Conservation (phyloP, 2,329 filamentous ascomycete genomes). For the Thelonectria rubi region DNA sequence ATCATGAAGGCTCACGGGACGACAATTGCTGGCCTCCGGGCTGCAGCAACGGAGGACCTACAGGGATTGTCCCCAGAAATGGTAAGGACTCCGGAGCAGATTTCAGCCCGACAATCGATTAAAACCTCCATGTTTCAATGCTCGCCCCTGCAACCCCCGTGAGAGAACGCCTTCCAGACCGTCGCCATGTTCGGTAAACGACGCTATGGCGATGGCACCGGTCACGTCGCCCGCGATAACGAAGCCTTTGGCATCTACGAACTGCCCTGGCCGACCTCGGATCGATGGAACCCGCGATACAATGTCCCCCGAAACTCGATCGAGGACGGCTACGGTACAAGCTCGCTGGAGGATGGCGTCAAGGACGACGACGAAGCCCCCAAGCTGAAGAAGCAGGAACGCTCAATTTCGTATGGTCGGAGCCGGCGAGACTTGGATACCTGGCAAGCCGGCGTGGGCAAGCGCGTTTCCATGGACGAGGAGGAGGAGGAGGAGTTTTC, state of each 20-base stretch:
- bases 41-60: neutral
- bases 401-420: slow-evolving; percentile 26
- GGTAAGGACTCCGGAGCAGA: no score
- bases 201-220: neutral
- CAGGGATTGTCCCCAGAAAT: neutral
- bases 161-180: neutral
- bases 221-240: slow-evolving; percentile 13
- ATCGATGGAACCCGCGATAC: slow-evolving; percentile 44
- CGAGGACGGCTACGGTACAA: neutral
- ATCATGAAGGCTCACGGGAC: neutral
- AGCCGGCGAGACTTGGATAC: slow-evolving; percentile 33
- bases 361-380: slow-evolving; percentile 1
- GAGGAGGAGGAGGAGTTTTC: slow-evolving; percentile 35
- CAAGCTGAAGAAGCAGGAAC: slow-evolving; percentile 1
- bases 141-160: neutral
- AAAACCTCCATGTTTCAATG: neutral
- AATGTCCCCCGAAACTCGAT: slow-evolving; percentile 36
- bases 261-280: slow-evolving; percentile 31
- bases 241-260: slow-evolving; percentile 28
- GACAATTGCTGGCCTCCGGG: neutral
- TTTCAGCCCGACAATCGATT: neutral
- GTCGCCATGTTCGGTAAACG: slow-evolving; percentile 26
- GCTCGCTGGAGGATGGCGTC: slow-evolving; percentile 9
- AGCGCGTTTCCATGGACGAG: neutral
- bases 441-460: neutral